Evolutionary conservation across 305 asterid genomes (phyloP).

Genomic region (Euphrasia arctica): DNA sequence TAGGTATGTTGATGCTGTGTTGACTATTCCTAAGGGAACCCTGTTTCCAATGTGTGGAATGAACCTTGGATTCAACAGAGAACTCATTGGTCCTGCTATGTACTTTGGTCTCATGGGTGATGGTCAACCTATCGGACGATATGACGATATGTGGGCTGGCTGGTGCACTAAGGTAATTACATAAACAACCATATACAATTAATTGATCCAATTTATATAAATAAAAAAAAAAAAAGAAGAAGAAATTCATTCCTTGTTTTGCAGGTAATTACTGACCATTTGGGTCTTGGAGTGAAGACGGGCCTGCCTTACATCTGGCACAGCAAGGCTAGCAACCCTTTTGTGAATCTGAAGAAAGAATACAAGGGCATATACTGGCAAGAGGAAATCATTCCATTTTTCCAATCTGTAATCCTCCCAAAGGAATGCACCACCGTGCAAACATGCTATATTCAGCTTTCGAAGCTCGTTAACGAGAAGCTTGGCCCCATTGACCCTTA

Average conservation of each 20-base stretch:
- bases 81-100: conserved; percentile 52
- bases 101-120: conserved; percentile 58
- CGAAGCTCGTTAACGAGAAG: conserved; percentile 41
- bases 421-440: conserved; percentile 49
- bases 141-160: conserved; percentile 64
- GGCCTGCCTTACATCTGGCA: conserved; percentile 56
- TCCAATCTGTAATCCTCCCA: conserved; percentile 38
- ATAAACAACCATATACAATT: not conserved
- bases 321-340: conserved; percentile 57
- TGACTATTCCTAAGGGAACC: conserved; percentile 52
- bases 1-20: conserved; percentile 51
- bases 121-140: conserved; percentile 53
- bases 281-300: conserved; percentile 45
- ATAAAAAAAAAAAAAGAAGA: too few relatives aligned
- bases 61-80: conserved; percentile 47
- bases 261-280: conserved; percentile 48
- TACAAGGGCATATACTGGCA: conserved; percentile 57
- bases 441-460: conserved; percentile 41
- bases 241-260: not conserved
- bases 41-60: conserved; percentile 55
- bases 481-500: conserved; percentile 48
- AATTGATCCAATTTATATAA: too few relatives aligned
- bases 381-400: conserved; percentile 52
- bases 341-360: conserved; percentile 47
- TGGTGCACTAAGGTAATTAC: conserved; percentile 45